A percentile compares a stretch with the other conserved stretches of the same genome.
Evolutionary conservation across 2,329 filamentous ascomycete species (phyloP).

Genomic region (Neofusicoccum umdonicola): DNA sequence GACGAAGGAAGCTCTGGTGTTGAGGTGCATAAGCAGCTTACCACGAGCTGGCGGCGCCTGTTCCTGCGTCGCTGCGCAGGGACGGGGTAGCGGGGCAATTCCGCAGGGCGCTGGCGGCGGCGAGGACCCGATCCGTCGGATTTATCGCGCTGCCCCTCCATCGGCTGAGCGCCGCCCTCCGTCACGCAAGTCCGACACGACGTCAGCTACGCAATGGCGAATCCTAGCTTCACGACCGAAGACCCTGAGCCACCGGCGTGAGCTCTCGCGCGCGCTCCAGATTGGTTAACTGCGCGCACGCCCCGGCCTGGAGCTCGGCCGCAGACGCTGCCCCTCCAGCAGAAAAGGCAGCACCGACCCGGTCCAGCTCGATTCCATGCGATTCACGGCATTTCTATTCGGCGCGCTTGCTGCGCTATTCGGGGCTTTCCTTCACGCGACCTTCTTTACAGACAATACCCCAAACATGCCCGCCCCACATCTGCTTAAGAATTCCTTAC

Average conservation of each 20-base stretch:
- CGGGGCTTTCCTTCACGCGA: background rate
- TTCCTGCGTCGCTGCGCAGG: background rate
- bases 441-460: background rate
- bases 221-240: background rate
- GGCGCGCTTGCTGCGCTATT: background rate
- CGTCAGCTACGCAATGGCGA: conserved; percentile 4
- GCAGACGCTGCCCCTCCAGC: background rate
- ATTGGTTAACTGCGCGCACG: background rate
- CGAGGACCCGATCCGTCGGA: background rate
- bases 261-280: background rate
- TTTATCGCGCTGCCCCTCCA: conserved; percentile 9
- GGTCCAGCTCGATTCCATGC: background rate
- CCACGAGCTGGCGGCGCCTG: background rate
- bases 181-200: conserved; percentile 6
- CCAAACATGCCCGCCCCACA: conserved; percentile 22
- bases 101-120: background rate
- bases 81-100: background rate
- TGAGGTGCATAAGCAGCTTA: background rate
- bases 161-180: background rate
- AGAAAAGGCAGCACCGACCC: background rate
- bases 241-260: background rate
- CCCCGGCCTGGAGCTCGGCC: background rate
- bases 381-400: conserved; percentile 12
- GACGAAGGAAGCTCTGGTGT: background rate
- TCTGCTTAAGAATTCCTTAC: conserved; percentile 35